Evolutionary conservation across 768 basidiomycete genomes (phyloP), one percentile per base, ranked within the genome.

Genomic region (Gymnopilus junonius): DNA sequence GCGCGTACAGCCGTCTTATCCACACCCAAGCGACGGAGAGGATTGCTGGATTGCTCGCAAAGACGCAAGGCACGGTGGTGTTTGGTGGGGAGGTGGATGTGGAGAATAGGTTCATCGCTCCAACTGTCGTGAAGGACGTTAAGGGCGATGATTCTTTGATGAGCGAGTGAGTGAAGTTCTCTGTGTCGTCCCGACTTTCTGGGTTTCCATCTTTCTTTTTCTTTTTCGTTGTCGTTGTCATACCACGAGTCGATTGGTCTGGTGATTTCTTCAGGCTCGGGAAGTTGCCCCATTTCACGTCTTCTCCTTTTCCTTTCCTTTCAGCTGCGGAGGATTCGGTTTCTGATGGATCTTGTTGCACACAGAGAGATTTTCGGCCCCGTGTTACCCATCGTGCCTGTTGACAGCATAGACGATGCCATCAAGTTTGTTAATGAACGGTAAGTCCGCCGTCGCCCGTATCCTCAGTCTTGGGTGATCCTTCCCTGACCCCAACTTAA

Each of bases 331-430:
- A n/a, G n/a, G n/a, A n/a, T n/a, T n/a, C n/a, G n/a, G n/a, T n/a
- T n/a, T n/a, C n/a, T n/a, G n/a, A n/a, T n/a, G n/a, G n/a, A n/a
- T n/a, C n/a, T n/a, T n/a, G n/a, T n/a, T n/a, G n/a, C n/a, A n/a
- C 43, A 0, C 64, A 93, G 92, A 63, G 94, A 95, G 69, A 82
- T 95, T 43, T 95, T 96, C 67, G 94, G 93, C 0, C 94, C 94
- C 7, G 66, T 96, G 8, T 76, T 95, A 25, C 89, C 92, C 3
- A 80, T 96, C 40, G 77, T 95, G 1, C 84, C 88, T 0, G 87
- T 94, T 23, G 84, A 88, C n/a, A 72, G 83, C 58, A 58, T 92
- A 4, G 91, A 93, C 32, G 87, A 85, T 39, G 93, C 88, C 2
- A 87, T 94, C 62, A 81, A 84, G 10, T 87, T 87, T 60, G 82